Base-by-base conservation (phyloP, 805 yeast genomes). In the Candida suzukii region DNA sequence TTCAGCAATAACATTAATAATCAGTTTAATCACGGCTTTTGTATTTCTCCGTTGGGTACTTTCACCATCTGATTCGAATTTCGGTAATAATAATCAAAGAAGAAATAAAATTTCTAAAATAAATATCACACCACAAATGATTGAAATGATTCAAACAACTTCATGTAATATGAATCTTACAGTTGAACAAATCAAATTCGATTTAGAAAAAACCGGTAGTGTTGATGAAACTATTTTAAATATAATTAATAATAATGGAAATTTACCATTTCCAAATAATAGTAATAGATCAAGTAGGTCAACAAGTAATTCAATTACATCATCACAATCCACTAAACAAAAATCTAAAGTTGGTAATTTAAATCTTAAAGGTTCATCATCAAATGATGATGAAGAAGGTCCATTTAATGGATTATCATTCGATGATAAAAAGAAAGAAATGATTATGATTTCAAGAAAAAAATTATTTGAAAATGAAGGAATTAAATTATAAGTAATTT, bases 91-190 rank as follows among this genome's bases (percentile, higher is more conserved):
- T 24, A 24, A 41, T 6, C 35, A 30, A 21, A 24, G 46, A 28
- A 29, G 44, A 29, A n/a, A n/a, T n/a, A n/a, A n/a, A n/a, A n/a
- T n/a, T n/a, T 20, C 53, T 18, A 35, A 44, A 32, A 26, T 41
- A 43, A 64, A 58, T 13, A 80, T 83, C 19, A 78, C 82, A 3
- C 68, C 67, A 5, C 76, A 74, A 43, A 91, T 91, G 98, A 70
- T 91, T 35, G 93, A 83, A 47, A 80, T 85, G 0, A 96, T 91
- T 50, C 78, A 88, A 33, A 68, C 91, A 41, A 95, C 88, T 0
- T 96, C 97, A 4, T 68, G 69, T 18, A 64, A 86, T 26, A 69
- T n/a, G n/a, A n/a, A 84, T 1, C 71, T 63, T 12, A 18, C 35
- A 18, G n/a, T 14, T 4, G 84, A 74, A 8, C 95, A 85, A 56